These are phyloP conservation scores for Pharus latifolius DNA, from an alignment of 176 grass and related monocot species.

Conservation along the genomic window DNA sequence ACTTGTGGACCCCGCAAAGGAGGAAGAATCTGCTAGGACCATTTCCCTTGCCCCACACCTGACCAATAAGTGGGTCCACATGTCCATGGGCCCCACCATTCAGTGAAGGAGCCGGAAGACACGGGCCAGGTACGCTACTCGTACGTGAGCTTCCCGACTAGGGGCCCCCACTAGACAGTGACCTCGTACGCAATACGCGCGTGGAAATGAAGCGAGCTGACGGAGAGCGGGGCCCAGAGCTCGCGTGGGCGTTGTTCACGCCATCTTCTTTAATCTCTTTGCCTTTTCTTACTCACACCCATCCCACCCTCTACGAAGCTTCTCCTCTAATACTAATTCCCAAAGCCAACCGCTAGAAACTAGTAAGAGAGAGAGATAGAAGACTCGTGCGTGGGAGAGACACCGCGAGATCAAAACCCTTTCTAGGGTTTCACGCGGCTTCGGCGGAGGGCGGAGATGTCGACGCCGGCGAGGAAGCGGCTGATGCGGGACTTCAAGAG, in stretches of 20 bases:
- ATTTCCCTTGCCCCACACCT: too few relatives aligned
- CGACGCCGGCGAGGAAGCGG: conserved; percentile 96
- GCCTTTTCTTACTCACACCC: background rate
- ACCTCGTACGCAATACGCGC: background rate
- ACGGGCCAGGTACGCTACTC: too few relatives aligned
- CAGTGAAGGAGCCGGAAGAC: too few relatives aligned
- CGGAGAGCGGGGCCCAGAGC: background rate
- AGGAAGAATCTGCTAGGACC: too few relatives aligned
- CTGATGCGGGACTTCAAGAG: conserved; percentile 99
- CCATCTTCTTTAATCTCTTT: background rate
- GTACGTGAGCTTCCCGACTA: too few relatives aligned
- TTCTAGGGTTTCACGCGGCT: conserved; percentile 11
- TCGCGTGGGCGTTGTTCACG: background rate
- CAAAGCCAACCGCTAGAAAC: conserved; percentile 20
- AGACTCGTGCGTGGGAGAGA: background rate
- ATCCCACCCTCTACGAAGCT: background rate
- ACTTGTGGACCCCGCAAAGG: background rate
- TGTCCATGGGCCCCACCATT: background rate
- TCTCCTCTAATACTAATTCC: too few relatives aligned
- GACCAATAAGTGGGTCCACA: too few relatives aligned
- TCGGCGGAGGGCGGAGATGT: conserved; percentile 39
- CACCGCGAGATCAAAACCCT: conserved; percentile 13
- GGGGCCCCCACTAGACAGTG: background rate
- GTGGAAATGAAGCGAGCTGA: conserved; percentile 15
- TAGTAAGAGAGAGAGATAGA: background rate